Percentiles rank a stretch among this genome's conserved stretches.
phyloP scores from a whole-genome alignment of 305 asterid species.

The Salvia sclarea region DNA sequence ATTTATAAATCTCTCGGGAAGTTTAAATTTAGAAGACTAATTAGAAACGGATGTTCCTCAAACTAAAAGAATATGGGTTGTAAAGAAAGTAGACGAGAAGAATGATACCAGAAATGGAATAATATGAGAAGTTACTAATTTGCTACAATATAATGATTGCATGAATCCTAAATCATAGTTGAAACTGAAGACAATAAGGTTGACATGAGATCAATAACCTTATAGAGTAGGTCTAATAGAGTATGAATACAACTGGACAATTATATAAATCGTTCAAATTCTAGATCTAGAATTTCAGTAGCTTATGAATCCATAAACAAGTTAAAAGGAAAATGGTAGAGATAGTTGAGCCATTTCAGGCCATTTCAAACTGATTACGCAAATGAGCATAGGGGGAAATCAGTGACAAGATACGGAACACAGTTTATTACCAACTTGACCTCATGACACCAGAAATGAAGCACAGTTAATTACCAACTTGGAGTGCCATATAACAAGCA shows the following conservation, averaged over 20 bases:
- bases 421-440: not conserved
- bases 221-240: not conserved
- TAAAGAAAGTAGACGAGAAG: not conserved
- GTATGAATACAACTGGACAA: not conserved
- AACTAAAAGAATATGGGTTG: not conserved
- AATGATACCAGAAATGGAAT: not conserved
- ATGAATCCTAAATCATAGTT: not conserved
- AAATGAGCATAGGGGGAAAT: not conserved
- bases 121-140: not conserved
- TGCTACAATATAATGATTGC: not conserved
- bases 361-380: conserved; percentile 9
- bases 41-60: not conserved
- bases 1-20: not conserved
- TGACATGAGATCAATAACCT: conserved; percentile 6
- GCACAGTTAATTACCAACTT: not conserved
- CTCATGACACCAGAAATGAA: conserved; percentile 4
- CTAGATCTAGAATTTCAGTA: conserved; percentile 1
- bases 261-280: not conserved
- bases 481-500: not conserved
- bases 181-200: conserved; percentile 9
- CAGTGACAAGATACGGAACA: conserved; percentile 16
- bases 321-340: conserved; percentile 17
- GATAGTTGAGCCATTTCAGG: conserved; percentile 2
- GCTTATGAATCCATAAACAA: not conserved
- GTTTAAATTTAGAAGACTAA: not conserved